phyloP scores from a whole-genome alignment of 192 early-diverging fungal species.

The Entomortierella beljakovae region DNA sequence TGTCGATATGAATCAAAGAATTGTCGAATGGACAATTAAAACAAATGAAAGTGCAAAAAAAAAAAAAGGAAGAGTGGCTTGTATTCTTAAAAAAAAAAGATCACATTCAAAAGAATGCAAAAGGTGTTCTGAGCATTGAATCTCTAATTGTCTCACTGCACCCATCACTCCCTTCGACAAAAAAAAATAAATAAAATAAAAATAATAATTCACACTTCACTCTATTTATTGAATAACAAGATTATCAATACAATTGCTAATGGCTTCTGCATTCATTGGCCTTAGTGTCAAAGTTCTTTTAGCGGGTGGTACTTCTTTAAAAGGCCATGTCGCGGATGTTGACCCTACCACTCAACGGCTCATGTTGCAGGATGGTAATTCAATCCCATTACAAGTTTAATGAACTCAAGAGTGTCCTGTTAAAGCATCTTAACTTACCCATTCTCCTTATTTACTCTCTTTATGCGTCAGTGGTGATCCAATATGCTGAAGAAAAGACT shows the following conservation, averaged over 20 bases:
- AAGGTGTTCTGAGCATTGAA: too few species aligned
- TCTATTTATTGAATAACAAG: not conserved
- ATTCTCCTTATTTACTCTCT: constrained; percentile 8
- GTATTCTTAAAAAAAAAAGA: not conserved
- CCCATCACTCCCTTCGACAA: too few species aligned
- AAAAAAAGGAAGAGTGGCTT: constrained; percentile 5
- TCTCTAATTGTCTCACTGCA: too few species aligned
- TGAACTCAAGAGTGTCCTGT: not conserved
- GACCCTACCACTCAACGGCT: constrained; percentile 70
- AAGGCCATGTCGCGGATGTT: constrained; percentile 71
- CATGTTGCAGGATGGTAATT: constrained; percentile 69
- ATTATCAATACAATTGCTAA: constrained; percentile 17
- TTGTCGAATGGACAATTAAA: constrained; percentile 21
- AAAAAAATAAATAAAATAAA: too few species aligned
- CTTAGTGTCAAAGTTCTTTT: constrained; percentile 64
- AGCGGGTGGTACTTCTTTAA: constrained; percentile 61
- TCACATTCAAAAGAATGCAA: too few species aligned
- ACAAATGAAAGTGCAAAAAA: not conserved
- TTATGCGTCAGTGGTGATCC: constrained; percentile 30
- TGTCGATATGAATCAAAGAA: not conserved
- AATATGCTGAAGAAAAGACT: constrained; percentile 49
- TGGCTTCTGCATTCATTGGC: constrained; percentile 70
- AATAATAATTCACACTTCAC: too few species aligned
- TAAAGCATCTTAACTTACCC: not conserved
- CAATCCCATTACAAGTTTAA: not conserved